Conservation (phyloP, 2,329 filamentous ascomycete species). For the Xylaria sp. region DNA sequence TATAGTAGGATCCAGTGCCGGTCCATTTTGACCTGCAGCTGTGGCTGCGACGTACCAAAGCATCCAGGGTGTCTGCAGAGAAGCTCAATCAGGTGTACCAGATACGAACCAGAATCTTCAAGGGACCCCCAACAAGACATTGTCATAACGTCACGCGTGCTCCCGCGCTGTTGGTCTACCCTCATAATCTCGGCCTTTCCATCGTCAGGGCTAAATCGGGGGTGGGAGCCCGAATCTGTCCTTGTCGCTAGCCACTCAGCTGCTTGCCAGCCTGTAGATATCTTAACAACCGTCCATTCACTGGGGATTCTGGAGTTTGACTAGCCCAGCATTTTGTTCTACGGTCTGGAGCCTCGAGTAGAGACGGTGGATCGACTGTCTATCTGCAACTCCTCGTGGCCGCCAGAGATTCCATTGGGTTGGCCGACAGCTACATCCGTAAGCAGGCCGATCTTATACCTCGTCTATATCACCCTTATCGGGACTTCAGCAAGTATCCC, state of each 20-base stretch:
- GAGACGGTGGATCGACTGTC: slow-evolving; percentile 25
- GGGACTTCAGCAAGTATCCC: slow-evolving; percentile 19
- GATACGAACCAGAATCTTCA: slow-evolving; percentile 28
- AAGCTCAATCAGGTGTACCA: slow-evolving; percentile 31
- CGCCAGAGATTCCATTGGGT: slow-evolving; percentile 6
- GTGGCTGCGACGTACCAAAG: slow-evolving; percentile 34
- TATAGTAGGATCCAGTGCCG: slow-evolving; percentile 32
- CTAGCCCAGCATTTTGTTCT: slow-evolving; percentile 19
- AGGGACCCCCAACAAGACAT: slow-evolving; percentile 28
- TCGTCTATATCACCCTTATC: slow-evolving; percentile 28
- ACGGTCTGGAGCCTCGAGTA: slow-evolving; percentile 31
- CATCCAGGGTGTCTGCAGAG: slow-evolving; percentile 37
- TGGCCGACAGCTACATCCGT: slow-evolving; percentile 21
- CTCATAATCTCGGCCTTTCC: slow-evolving; percentile 18
- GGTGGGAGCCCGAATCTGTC: slow-evolving; percentile 13
- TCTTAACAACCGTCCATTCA: slow-evolving; percentile 30
- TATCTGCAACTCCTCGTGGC: slow-evolving; percentile 22
- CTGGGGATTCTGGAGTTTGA: slow-evolving; percentile 8
- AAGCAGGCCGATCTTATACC: slow-evolving; percentile 31
- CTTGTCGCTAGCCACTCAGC: slow-evolving; percentile 25
- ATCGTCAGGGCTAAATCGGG: slow-evolving; percentile 10
- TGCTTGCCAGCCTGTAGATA: slow-evolving; percentile 22
- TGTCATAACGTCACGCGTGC: slow-evolving; percentile 32
- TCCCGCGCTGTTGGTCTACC: slow-evolving; percentile 24
- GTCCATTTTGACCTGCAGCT: slow-evolving; percentile 31